Evolutionary conservation across 768 basidiomycete species (phyloP), one percentile per base, ranked within the genome.

Genomic region (Lyophyllum decastes): DNA sequence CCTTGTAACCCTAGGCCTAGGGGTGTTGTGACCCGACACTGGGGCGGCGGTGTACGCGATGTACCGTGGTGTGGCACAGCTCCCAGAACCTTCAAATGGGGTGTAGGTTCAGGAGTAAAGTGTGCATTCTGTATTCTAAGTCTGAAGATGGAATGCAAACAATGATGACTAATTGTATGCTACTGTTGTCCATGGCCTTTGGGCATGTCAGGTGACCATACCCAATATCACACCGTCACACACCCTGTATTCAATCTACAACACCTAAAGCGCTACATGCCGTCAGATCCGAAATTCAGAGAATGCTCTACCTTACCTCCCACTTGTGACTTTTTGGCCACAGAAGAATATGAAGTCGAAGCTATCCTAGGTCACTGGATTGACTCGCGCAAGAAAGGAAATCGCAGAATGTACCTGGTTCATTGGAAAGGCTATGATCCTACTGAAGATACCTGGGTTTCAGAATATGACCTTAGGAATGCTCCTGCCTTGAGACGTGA

Each of bases 161-260:
- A n/a, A n/a, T n/a, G n/a, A n/a, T n/a, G n/a, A n/a, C n/a, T n/a
- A n/a, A n/a, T n/a, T n/a, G n/a, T n/a, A n/a, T n/a, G n/a, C n/a
- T n/a, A n/a, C n/a, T n/a, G n/a, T n/a, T n/a, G n/a, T n/a, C n/a
- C n/a, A n/a, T n/a, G n/a, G n/a, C n/a, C n/a, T n/a, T n/a, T n/a
- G n/a, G n/a, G n/a, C n/a, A n/a, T n/a, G n/a, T n/a, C n/a, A n/a
- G n/a, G n/a, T n/a, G n/a, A n/a, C n/a, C n/a, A n/a, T n/a, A n/a
- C n/a, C n/a, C n/a, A n/a, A n/a, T n/a, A n/a, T n/a, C n/a, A n/a
- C n/a, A n/a, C n/a, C n/a, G n/a, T n/a, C n/a, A n/a, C n/a, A n/a
- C n/a, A n/a, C n/a, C n/a, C 66, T 0, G 59, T 71, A 0, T 55
- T 73, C 24, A 48, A 48, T 22, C 16, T 48, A 5, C 19, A 48